These are phyloP conservation scores for Apiotrichum gracile DNA, from an alignment of 1,284 basidiomycete species.

Conservation along the genomic window DNA sequence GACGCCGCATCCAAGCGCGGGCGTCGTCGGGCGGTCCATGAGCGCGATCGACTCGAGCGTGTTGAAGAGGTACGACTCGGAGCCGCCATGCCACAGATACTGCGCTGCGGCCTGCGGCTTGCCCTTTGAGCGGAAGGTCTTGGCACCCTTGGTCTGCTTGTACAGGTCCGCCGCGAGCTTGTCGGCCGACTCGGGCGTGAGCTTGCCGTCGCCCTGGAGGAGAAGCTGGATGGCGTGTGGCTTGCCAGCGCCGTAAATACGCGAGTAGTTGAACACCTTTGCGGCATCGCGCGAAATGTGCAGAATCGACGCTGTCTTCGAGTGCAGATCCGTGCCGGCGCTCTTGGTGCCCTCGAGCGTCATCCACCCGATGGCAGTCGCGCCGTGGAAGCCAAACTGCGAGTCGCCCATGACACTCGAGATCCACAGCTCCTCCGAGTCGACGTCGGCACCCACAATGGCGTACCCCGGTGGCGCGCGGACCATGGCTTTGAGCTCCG, in stretches of 20 bases:
- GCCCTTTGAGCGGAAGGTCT: conserved; percentile 56
- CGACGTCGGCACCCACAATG: conserved; percentile 96
- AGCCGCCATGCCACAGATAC: conserved; percentile 95
- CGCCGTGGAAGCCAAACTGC: conserved; percentile 94
- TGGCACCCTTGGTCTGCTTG: conserved; percentile 87
- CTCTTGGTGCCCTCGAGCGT: conserved; percentile 98
- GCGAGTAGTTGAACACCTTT: conserved; percentile 98
- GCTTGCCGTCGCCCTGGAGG: conserved; percentile 74
- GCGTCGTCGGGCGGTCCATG: conserved; percentile 78
- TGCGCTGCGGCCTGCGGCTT: conserved; percentile 22
- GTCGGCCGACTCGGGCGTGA: conserved; percentile 73
- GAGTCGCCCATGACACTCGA: conserved; percentile 98
- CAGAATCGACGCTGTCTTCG: conserved; percentile 90
- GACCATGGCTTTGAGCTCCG: conserved; percentile 96
- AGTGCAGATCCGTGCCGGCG: conserved; percentile 92
- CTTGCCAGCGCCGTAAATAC: conserved; percentile 97
- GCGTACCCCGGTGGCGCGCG: conserved; percentile 87
- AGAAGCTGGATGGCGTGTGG: conserved; percentile 86
- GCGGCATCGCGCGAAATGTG: conserved; percentile 92
- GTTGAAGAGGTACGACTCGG: conserved; percentile 98
- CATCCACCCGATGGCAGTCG: conserved; percentile 99
- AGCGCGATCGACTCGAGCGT: conserved; percentile 93
- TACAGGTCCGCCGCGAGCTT: conserved; percentile 81
- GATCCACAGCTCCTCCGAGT: conserved; percentile 99
- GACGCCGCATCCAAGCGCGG: conserved; percentile 88